These are phyloP conservation scores for Fistulina hepatica DNA, from an alignment of 1,284 basidiomycete genomes.

Conservation along the genomic window DNA sequence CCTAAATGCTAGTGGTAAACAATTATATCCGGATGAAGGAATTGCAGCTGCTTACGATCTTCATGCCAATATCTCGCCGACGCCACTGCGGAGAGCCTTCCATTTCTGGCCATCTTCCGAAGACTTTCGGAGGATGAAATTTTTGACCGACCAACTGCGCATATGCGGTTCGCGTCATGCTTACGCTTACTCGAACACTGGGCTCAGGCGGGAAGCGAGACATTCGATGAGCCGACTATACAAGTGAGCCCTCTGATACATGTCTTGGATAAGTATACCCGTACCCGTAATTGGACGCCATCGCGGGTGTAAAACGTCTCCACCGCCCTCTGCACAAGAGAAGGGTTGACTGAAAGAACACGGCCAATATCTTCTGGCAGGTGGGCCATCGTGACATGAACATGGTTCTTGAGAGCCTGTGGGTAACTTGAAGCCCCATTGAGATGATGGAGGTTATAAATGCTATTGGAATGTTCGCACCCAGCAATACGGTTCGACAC, in stretches of 20 bases:
- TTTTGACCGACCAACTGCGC: constrained; percentile 86
- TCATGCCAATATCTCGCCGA: constrained; percentile 82
- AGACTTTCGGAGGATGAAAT: constrained; percentile 85
- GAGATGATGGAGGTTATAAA: constrained; percentile 11
- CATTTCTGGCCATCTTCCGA: constrained; percentile 62
- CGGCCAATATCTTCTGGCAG: constrained; percentile 71
- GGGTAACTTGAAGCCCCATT: constrained; percentile 52
- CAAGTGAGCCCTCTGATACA: not conserved
- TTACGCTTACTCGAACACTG: constrained; percentile 47
- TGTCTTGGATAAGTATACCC: constrained; percentile 18
- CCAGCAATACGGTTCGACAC: constrained; percentile 61
- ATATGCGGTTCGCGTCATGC: constrained; percentile 83
- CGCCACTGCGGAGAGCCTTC: constrained; percentile 57
- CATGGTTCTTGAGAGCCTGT: constrained; percentile 51
- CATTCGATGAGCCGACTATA: constrained; percentile 77
- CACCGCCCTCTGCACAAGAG: constrained; percentile 74
- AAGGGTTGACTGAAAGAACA: constrained; percentile 53
- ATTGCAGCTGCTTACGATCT: constrained; percentile 51
- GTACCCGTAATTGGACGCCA: constrained; percentile 74
- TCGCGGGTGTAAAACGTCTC: constrained; percentile 93
- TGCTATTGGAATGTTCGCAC: constrained; percentile 26
- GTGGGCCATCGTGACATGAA: constrained; percentile 73
- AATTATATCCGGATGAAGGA: not conserved
- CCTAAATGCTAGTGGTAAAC: constrained; percentile 30
- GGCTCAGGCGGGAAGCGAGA: constrained; percentile 73